Evolutionary conservation across 306 rosid species (phyloP).

Genomic region (Trichosanthes cucumerina): DNA sequence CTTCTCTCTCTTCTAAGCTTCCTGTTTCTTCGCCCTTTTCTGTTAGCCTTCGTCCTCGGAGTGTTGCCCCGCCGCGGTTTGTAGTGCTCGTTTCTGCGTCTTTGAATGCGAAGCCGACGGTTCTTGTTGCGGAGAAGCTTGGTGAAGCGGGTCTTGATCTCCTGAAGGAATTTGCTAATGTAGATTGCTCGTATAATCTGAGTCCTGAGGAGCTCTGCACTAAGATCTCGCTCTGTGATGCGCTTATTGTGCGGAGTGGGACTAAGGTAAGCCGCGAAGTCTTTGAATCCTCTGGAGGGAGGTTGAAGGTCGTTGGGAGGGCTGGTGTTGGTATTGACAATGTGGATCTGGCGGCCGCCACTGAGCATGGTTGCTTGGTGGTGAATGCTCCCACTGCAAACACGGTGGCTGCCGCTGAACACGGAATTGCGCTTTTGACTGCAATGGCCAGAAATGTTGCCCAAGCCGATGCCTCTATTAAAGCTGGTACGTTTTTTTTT

Average conservation of each 20-base stretch:
- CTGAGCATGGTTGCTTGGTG: conserved; percentile 88
- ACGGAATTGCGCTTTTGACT: conserved; percentile 83
- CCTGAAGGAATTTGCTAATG: conserved; percentile 73
- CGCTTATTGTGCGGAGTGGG: conserved; percentile 86
- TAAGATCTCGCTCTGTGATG: conserved; percentile 98
- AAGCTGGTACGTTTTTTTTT: conserved; percentile 50
- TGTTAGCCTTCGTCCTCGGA: conserved; percentile 20
- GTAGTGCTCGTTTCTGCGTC: conserved; percentile 44
- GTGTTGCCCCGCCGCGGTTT: conserved; percentile 3
- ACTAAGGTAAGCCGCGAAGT: conserved; percentile 90
- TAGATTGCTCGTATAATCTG: conserved; percentile 76
- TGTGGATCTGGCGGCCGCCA: conserved; percentile 99
- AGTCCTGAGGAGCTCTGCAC: conserved; percentile 85
- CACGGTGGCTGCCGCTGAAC: conserved; percentile 95
- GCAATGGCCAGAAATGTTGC: conserved; percentile 98
- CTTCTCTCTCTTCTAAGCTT: conserved; percentile 60
- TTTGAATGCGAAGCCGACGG: conserved; percentile 76
- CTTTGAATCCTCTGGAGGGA: conserved; percentile 78
- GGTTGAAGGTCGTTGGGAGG: conserved; percentile 91
- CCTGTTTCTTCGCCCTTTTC: conserved; percentile 46
- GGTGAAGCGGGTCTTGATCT: conserved; percentile 70
- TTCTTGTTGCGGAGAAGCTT: conserved; percentile 89
- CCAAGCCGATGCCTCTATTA: conserved; percentile 87
- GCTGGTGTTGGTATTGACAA: conserved; percentile 98
- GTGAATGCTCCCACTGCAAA: conserved; percentile 97